phyloP scores from a whole-genome alignment of 1,284 basidiomycete genomes.

The Ganoderma resinaceum region DNA sequence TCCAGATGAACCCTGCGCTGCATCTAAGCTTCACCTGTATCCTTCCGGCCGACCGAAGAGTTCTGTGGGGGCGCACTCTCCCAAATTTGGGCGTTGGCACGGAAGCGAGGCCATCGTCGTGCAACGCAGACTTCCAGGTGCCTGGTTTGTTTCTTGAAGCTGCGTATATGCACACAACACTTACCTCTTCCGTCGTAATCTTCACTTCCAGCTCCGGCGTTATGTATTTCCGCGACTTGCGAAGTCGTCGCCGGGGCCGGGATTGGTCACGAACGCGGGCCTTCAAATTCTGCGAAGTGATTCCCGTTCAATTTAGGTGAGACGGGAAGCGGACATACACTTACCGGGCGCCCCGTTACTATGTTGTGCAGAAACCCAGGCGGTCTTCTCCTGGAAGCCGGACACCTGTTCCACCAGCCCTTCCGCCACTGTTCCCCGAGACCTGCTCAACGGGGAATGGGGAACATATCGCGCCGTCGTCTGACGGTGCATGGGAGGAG shows the following conservation, averaged over 20 bases:
- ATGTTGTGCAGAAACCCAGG: slow-evolving; percentile 25
- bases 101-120: background rate
- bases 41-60: slow-evolving; percentile 3
- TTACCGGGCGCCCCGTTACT: slow-evolving; percentile 24
- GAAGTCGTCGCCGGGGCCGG: slow-evolving; percentile 2
- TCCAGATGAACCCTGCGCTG: background rate
- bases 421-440: background rate
- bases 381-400: slow-evolving; percentile 18
- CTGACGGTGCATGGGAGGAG: background rate
- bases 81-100: background rate
- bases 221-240: background rate
- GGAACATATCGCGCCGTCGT: background rate
- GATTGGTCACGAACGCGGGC: background rate
- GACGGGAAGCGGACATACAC: slow-evolving; percentile 8
- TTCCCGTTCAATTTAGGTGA: background rate
- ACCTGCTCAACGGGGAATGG: background rate
- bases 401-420: slow-evolving; percentile 3
- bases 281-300: background rate
- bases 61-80: background rate
- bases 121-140: background rate
- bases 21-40: background rate
- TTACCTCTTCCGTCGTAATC: background rate
- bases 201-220: background rate
- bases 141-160: background rate
- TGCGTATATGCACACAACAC: background rate